These are phyloP conservation scores for Melampsora occidentalis DNA, from an alignment of 1,284 basidiomycete species.

Conservation along the genomic window DNA sequence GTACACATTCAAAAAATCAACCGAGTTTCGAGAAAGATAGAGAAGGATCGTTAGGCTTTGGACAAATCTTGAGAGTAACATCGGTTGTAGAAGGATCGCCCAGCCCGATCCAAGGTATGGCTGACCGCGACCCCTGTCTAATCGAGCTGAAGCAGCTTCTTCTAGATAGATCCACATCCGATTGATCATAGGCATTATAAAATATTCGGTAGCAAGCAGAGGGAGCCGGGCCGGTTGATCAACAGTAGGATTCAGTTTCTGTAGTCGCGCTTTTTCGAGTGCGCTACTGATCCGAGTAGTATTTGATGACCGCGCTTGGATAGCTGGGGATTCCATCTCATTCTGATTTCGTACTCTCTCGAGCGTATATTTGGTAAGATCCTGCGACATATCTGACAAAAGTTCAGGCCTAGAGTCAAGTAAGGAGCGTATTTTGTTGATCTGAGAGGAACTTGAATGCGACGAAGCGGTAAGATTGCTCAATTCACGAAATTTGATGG, in stretches of 20 bases:
- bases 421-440: background rate
- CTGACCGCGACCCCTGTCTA: background rate
- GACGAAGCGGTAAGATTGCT: background rate
- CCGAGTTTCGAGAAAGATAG: background rate
- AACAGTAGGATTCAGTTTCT: background rate
- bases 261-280: slow-evolving; percentile 10
- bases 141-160: background rate
- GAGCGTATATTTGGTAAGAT: background rate
- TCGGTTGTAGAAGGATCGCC: slow-evolving; percentile 2
- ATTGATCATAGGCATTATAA: slow-evolving; percentile 10
- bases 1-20: slow-evolving; percentile 8
- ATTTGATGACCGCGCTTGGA: background rate
- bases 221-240: background rate
- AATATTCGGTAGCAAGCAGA: slow-evolving; percentile 6
- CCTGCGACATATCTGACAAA: slow-evolving; percentile 2
- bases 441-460: background rate
- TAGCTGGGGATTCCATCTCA: background rate
- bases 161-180: slow-evolving; percentile 6
- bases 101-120: slow-evolving; percentile 14
- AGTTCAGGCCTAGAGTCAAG: background rate
- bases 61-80: slow-evolving; percentile 1
- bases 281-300: slow-evolving; percentile 8
- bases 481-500: background rate
- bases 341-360: slow-evolving; percentile 7
- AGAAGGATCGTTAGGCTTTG: slow-evolving; percentile 7